Evolutionary conservation across 2,329 filamentous ascomycete genomes (phyloP).

Genomic region (Scedosporium minutisporum): DNA sequence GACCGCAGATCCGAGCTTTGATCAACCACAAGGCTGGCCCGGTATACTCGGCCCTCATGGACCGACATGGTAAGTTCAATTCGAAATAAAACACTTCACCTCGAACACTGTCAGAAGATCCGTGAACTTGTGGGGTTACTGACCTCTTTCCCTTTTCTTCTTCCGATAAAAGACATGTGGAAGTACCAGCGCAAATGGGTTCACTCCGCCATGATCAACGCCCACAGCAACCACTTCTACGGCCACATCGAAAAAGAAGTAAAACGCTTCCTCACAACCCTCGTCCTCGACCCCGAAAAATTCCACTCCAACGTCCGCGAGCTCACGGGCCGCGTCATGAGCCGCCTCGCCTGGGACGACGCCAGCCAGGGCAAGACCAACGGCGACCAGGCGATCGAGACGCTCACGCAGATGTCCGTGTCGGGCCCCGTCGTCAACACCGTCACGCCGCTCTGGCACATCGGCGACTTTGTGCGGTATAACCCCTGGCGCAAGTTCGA

Average conservation of each 20-base stretch:
- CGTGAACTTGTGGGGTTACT: background rate
- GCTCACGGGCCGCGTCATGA: slow-evolving; percentile 41
- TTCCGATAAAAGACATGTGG: slow-evolving; percentile 30
- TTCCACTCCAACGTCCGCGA: slow-evolving; percentile 37
- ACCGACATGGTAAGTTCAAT: slow-evolving; percentile 32
- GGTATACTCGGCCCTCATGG: slow-evolving; percentile 40
- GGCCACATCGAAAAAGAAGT: slow-evolving; percentile 38
- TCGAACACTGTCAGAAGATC: too few species aligned
- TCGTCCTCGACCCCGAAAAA: slow-evolving; percentile 34
- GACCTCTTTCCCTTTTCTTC: background rate
- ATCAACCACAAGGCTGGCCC: slow-evolving; percentile 39
- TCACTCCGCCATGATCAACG: slow-evolving; percentile 36
- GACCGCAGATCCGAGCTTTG: slow-evolving; percentile 39
- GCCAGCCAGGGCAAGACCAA: slow-evolving; percentile 34
- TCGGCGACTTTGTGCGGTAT: slow-evolving; percentile 25
- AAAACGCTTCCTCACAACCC: slow-evolving; percentile 33
- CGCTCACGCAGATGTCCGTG: slow-evolving; percentile 41
- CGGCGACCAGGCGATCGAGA: slow-evolving; percentile 35
- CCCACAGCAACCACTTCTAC: slow-evolving; percentile 31
- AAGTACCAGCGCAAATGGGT: slow-evolving; percentile 40
- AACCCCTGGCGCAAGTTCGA: slow-evolving; percentile 41
- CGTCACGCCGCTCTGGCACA: slow-evolving; percentile 35
- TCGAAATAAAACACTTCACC: too few species aligned
- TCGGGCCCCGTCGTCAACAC: slow-evolving; percentile 41
- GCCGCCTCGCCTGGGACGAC: slow-evolving; percentile 39